Evolutionary conservation across 73 alveolate species (phyloP), one percentile per base, ranked within the genome.

Genomic region (Paramecium sexaurelia): DNA sequence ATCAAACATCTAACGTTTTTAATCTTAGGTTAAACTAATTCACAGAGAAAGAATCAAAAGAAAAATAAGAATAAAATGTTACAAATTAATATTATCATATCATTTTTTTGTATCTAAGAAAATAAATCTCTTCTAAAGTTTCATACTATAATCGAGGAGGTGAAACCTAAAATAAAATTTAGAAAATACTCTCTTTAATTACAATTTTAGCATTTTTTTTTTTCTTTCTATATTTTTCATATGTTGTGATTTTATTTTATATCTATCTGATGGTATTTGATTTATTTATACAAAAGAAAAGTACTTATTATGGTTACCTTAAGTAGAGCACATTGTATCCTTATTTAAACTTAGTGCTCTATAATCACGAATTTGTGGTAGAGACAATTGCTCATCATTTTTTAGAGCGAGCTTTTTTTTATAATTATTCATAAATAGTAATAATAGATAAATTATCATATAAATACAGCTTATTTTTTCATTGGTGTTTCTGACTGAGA

Each of bases 21-120:
- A 88, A 73, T 41, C 91, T 69, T 68, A 88, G 43, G 19, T 47
- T 68, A 10, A 88, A 88, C 36, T 61, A 84, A 39, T 36, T 88
- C 1, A 88, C 87, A 43, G 71, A 88, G 66, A 88, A 88, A 85
- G 19, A 88, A 88, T 15, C 94, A 90, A 61, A 88, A 88, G 40
- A 88, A 88, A 20, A 88, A 88, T 90, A 88, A 88, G 87, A 71
- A 36, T 35, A 71, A 15, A 15, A 3, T 26, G 26, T 61, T 26
- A 61, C 7, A 51, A 51, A 51, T 26, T 61, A 11, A 13, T 61
- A 29, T 26, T 20, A 61, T 61, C 83, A 61, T 29, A 6, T 61
- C 26, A 61, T 22, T 32, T 32, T 61, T 61, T 61, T 61, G 41
- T 61, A 61, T 61, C 45, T 61, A 4, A 61, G 20, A 32, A 61